Percentiles rank a stretch among this genome's conserved stretches.
These are phyloP conservation scores for Aspergillus sp. DNA, from an alignment of 2,329 filamentous ascomycete species.

Conservation along the genomic window DNA sequence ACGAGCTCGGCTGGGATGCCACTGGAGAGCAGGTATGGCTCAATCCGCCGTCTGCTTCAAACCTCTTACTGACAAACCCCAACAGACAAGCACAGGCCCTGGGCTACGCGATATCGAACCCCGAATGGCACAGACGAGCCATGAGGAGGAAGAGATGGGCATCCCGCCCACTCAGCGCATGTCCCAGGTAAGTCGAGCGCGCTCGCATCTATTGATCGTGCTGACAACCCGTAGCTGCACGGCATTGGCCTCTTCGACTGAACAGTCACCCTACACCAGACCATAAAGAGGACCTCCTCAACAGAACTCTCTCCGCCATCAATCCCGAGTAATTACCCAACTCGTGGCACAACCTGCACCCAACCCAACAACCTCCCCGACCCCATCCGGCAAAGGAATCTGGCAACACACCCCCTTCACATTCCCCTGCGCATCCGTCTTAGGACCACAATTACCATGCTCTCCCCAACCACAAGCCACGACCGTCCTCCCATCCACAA, in stretches of 20 bases:
- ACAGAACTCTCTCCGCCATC: too few species aligned
- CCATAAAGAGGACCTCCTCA: not conserved
- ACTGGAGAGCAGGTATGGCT: slow-evolving; percentile 51
- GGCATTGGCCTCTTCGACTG: slow-evolving; percentile 48
- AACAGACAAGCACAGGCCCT: slow-evolving; percentile 29
- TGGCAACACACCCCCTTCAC: slow-evolving; percentile 70
- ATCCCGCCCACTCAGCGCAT: slow-evolving; percentile 53
- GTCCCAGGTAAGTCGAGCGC: slow-evolving; percentile 43
- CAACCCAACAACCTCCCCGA: slow-evolving; percentile 59
- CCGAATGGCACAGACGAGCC: slow-evolving; percentile 17
- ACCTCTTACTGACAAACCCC: slow-evolving; percentile 17
- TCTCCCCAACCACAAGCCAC: slow-evolving; percentile 96
- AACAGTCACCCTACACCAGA: slow-evolving; percentile 9
- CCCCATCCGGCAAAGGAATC: slow-evolving; percentile 60
- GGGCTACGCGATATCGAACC: slow-evolving; percentile 39
- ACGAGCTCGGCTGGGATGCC: slow-evolving; percentile 64
- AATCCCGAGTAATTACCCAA: slow-evolving; percentile 59
- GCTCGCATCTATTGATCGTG: not conserved
- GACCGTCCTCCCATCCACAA: slow-evolving; percentile 66
- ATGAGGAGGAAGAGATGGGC: slow-evolving; percentile 40
- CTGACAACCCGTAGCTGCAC: slow-evolving; percentile 35
- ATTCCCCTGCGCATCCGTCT: slow-evolving; percentile 61
- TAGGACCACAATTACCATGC: slow-evolving; percentile 89
- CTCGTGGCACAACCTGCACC: slow-evolving; percentile 90
- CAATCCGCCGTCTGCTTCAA: not conserved